phyloP scores from a whole-genome alignment of 2,329 filamentous ascomycete species.

The Alternaria triticimaculans region DNA sequence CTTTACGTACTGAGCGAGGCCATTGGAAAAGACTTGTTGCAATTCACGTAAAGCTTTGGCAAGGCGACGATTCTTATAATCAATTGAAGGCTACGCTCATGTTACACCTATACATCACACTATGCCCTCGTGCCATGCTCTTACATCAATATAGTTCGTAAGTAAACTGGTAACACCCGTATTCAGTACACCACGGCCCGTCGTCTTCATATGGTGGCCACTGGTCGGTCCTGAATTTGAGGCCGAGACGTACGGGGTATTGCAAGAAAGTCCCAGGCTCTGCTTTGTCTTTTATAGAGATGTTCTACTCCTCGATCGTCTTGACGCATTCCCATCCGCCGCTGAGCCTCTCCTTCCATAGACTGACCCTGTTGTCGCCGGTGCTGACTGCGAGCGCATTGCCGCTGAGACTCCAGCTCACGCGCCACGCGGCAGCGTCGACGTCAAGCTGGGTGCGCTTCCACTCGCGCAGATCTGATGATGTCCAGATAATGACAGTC shows the following conservation, averaged over 20 bases:
- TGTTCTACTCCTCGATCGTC: conserved; percentile 81
- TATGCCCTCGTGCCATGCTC: neutral
- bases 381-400: conserved; percentile 95
- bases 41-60: neutral
- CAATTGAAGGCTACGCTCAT: neutral
- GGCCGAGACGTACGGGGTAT: neutral
- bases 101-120: neutral
- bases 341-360: conserved; percentile 98
- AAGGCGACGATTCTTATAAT: neutral
- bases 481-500: conserved; percentile 96
- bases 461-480: conserved; percentile 68
- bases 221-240: neutral
- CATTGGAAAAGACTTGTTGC: neutral
- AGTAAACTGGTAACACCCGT: neutral
- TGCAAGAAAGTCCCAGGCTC: neutral
- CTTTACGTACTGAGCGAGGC: neutral
- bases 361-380: conserved; percentile 92
- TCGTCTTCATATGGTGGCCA: neutral
- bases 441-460: conserved; percentile 84
- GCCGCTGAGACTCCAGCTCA: conserved; percentile 96
- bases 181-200: neutral
- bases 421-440: conserved; percentile 89
- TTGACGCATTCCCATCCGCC: conserved; percentile 98
- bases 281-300: neutral
- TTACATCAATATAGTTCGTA: neutral